Base-by-base conservation (phyloP, 768 basidiomycete genomes). In the Leccinum subtestaceum region DNA sequence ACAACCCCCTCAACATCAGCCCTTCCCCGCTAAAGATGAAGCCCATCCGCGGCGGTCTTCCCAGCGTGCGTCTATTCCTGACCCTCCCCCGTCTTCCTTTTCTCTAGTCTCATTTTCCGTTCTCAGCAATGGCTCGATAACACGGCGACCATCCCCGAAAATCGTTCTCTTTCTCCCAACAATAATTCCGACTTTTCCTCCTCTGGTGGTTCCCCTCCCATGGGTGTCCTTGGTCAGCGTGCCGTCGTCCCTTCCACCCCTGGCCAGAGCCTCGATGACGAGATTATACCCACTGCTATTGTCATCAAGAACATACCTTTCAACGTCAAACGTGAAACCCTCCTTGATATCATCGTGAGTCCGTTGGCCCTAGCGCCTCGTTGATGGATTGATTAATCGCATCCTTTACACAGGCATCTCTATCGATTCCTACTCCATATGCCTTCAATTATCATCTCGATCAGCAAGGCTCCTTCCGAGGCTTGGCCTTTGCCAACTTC, bases 251-350 rank as follows among this genome's bases (percentile, higher is more conserved):
- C 84, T 23, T 74, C 77, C 32, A 81, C 84, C 12, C 81, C 85
- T 51, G 76, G 74, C 59, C 79, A 76, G 70, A 81, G 76, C 59
- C 67, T 72, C 46, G 91, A 93, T 66, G 94, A 97, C 75, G 95
- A 97, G 74, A 82, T 97, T 74, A 98, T 98, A 76, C 96, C 96
- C 56, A 98, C 95, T 10, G 97, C 97, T 56, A 98, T 99, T 70
- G 97, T 99, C 72, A 98, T 99, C 76, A 99, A 99, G 85, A 98
- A 98, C 81, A 99, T 99, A 78, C 96, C 96, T 65, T 99, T 99
- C 82, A 95, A 95, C 69, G 94, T 98, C 65, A 93, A 95, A 78
- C 88, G 93, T 70, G 96, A 98, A 78, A 93, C 93, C 47, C 84
- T 99, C 66, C 86, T 98, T 70, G 89, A 91, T 78, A 94, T 98